A percentile compares a stretch with the other conserved stretches of the same genome.
phyloP scores from a whole-genome alignment of 441 rosid genomes.

The Francoa sonchifolia region DNA sequence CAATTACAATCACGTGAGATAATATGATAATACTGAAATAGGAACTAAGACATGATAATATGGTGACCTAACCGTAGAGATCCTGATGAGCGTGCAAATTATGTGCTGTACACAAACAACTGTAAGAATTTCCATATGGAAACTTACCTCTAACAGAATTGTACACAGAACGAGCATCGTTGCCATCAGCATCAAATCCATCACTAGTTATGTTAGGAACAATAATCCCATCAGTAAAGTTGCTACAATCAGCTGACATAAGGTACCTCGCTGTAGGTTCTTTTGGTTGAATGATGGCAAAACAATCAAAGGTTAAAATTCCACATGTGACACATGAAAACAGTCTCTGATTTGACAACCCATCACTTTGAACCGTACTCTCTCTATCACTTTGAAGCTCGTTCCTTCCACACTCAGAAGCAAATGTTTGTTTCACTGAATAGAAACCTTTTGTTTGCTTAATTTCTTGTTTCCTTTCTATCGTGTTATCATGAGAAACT shows the following conservation, averaged over 20 bases:
- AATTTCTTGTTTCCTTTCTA: slow-evolving; percentile 21
- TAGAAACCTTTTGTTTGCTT: slow-evolving; percentile 31
- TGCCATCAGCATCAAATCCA: slow-evolving; percentile 16
- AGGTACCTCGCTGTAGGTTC: slow-evolving; percentile 77
- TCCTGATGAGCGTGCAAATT: too few relatives aligned
- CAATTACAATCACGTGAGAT: too few relatives aligned
- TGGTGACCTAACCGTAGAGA: too few relatives aligned
- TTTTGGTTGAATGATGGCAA: slow-evolving; percentile 77
- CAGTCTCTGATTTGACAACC: slow-evolving; percentile 74
- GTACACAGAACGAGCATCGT: slow-evolving; percentile 21
- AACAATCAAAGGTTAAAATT: slow-evolving; percentile 71
- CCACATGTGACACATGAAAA: slow-evolving; percentile 94
- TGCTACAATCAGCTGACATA: slow-evolving; percentile 87
- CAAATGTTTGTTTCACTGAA: slow-evolving; percentile 48
- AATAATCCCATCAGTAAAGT: slow-evolving; percentile 71
- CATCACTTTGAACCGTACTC: slow-evolving; percentile 26
- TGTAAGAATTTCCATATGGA: slow-evolving; percentile 5
- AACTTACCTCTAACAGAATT: slow-evolving; percentile 37
- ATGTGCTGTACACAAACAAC: background rate
- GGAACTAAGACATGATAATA: too few relatives aligned
- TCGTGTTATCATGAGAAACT: slow-evolving; percentile 22
- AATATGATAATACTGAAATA: too few relatives aligned
- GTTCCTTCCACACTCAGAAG: slow-evolving; percentile 45
- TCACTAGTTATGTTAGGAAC: slow-evolving; percentile 38
- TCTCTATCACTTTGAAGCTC: slow-evolving; percentile 23